These are phyloP conservation scores for Botrytis hyacinthi DNA, from an alignment of 2,329 filamentous ascomycete genomes.

Conservation along the genomic window DNA sequence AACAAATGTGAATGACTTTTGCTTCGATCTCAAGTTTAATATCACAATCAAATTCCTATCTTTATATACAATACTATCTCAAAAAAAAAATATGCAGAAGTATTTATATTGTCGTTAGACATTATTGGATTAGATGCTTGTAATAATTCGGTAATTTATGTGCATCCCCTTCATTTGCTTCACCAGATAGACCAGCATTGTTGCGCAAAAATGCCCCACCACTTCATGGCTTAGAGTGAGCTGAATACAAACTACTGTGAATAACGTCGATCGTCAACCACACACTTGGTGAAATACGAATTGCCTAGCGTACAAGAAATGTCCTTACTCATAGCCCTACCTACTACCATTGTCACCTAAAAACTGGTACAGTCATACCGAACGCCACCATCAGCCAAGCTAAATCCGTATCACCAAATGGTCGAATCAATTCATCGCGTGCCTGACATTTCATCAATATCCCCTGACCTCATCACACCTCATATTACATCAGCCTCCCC, in stretches of 20 bases:
- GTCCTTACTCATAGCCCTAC: neutral
- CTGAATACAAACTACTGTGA: neutral
- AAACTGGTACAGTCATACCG: neutral
- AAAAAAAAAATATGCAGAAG: accelerated
- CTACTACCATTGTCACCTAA: neutral
- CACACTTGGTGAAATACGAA: neutral
- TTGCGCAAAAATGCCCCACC: neutral
- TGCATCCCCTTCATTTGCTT: neutral
- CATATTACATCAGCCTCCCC: neutral
- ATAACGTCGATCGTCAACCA: neutral
- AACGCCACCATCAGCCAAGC: constrained; percentile 5
- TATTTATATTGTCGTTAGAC: neutral
- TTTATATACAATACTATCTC: neutral
- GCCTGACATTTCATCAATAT: constrained; percentile 3
- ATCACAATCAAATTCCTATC: neutral
- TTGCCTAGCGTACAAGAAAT: neutral
- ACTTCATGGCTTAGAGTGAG: neutral
- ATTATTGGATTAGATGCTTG: neutral
- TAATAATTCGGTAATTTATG: neutral
- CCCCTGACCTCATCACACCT: constrained; percentile 15
- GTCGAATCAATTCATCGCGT: constrained; percentile 15
- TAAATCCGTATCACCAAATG: neutral
- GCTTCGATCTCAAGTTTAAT: neutral
- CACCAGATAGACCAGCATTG: neutral
- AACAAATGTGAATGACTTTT: neutral